Evolutionary conservation across 768 basidiomycete species (phyloP).

Genomic region (Gymnopilus dilepis): DNA sequence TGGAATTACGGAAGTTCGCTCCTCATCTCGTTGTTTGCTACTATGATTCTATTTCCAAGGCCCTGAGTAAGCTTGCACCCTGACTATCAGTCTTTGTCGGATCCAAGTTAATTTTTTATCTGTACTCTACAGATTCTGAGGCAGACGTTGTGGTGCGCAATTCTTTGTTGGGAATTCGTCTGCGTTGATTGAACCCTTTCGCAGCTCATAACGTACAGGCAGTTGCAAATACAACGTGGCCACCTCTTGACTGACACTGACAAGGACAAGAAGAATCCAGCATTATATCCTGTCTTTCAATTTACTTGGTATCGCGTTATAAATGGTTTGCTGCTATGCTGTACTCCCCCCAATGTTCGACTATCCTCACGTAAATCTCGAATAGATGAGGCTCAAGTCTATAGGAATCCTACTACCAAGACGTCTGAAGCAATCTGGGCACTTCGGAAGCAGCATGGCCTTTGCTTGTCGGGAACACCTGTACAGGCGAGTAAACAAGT

Average conservation of each 20-base stretch:
- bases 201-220: not conserved
- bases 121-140: not conserved
- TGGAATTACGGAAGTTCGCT: conserved; percentile 13
- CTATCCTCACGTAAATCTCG: no score
- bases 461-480: not conserved
- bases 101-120: not conserved
- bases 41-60: not conserved
- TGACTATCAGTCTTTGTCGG: not conserved
- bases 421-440: not conserved
- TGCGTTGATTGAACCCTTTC: not conserved
- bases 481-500: not conserved
- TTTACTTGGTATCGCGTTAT: not conserved
- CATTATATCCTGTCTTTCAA: not conserved
- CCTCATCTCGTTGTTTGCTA: conserved; percentile 11
- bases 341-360: no score
- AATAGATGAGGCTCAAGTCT: not conserved
- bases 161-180: not conserved
- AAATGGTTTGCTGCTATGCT: not conserved
- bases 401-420: not conserved
- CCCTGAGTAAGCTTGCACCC: not conserved
- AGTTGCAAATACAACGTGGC: not conserved
- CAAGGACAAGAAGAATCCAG: not conserved
- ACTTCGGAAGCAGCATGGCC: not conserved
- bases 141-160: not conserved
- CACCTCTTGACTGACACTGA: no score